A percentile compares a stretch with the other conserved stretches of the same genome.
phyloP scores from a whole-genome alignment of 768 basidiomycete species.

The Rhodocollybia butyracea region DNA sequence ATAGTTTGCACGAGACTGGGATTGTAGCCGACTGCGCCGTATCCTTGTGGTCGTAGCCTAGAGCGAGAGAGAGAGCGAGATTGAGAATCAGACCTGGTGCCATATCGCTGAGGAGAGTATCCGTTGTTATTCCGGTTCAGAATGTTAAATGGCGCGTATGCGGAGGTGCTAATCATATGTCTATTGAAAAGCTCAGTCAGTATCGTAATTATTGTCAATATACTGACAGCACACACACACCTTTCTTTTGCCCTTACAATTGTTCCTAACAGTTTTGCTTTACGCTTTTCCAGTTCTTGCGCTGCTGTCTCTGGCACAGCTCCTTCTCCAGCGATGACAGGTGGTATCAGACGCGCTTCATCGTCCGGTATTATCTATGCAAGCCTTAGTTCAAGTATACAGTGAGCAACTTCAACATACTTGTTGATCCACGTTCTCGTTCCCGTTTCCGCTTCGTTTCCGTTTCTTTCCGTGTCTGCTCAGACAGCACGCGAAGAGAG shows the following conservation, averaged over 20 bases:
- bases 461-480: no score
- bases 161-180: background rate
- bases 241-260: conserved; percentile 1
- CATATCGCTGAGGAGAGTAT: background rate
- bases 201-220: background rate
- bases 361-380: background rate
- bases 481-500: no score
- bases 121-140: background rate
- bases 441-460: no score
- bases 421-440: no score
- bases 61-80: background rate
- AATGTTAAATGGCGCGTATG: background rate
- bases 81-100: background rate
- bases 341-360: background rate
- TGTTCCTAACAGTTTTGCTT: background rate
- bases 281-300: background rate
- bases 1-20: background rate
- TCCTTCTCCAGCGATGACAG: background rate
- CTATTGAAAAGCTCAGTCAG: background rate
- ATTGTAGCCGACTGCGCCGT: conserved; percentile 1
- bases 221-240: background rate
- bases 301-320: background rate
- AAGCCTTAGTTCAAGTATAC: no score
- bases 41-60: background rate
- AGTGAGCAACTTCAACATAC: no score